Evolutionary conservation across 768 basidiomycete species (phyloP).

Genomic region (Boletus tomentosulus): DNA sequence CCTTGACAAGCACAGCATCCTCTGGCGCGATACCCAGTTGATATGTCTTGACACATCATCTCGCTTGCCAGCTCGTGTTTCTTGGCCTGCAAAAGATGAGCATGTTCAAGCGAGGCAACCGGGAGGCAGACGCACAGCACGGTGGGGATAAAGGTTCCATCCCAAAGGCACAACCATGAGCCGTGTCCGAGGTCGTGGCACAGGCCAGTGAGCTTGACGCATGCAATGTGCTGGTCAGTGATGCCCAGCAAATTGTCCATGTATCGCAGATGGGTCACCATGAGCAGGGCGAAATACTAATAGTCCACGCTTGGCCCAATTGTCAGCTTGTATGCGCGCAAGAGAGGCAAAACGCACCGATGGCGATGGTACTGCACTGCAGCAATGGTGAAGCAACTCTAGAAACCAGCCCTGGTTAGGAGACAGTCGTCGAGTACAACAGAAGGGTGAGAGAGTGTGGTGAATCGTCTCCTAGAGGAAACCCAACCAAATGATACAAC

Average conservation of each 20-base stretch:
- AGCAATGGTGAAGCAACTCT: too few relatives aligned
- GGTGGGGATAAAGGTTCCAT: conserved; percentile 62
- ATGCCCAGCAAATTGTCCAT: conserved; percentile 62
- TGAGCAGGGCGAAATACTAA: conserved; percentile 64
- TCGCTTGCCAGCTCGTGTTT: conserved; percentile 76
- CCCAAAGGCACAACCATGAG: conserved; percentile 86
- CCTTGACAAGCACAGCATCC: conserved; percentile 65
- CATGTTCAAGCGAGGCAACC: too few relatives aligned
- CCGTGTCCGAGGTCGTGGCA: conserved; percentile 87
- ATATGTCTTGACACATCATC: conserved; percentile 69
- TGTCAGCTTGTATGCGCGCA: conserved; percentile 1
- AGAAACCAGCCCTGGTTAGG: too few relatives aligned
- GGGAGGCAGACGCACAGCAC: conserved; percentile 47
- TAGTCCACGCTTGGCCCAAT: conserved; percentile 60
- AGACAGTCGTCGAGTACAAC: too few relatives aligned
- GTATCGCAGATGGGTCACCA: conserved; percentile 52
- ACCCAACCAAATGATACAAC: too few relatives aligned
- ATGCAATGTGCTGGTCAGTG: conserved; percentile 66
- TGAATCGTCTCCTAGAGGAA: too few relatives aligned
- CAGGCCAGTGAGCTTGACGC: conserved; percentile 75
- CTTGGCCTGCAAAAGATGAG: conserved; percentile 43
- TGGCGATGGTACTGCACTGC: too few relatives aligned
- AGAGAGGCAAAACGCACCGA: conserved; percentile 45
- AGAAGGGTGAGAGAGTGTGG: too few relatives aligned
- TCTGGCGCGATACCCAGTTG: conserved; percentile 43